A percentile compares a stretch with the other conserved stretches of the same genome.
Conservation (phyloP, 2,329 filamentous ascomycete genomes). For the Sclerotiophoma versabilis region DNA sequence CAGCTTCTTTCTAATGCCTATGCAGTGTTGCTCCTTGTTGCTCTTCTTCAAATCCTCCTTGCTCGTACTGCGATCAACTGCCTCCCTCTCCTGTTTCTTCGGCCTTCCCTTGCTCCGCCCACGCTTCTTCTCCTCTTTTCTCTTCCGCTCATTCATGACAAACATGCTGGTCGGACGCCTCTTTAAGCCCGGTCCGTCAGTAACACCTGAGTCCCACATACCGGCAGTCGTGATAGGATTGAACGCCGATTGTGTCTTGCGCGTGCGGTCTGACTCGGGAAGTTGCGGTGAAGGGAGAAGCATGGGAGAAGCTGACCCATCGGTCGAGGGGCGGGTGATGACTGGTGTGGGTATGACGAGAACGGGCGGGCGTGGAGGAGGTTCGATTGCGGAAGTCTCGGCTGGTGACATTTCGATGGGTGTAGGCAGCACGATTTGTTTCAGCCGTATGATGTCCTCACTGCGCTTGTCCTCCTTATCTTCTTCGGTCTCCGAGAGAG, state of each 20-base stretch:
- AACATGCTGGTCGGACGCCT: slow-evolving; percentile 44
- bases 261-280: slow-evolving; percentile 25
- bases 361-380: neutral
- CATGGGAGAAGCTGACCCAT: slow-evolving; percentile 14
- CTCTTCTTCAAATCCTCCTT: slow-evolving; percentile 10
- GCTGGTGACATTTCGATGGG: slow-evolving; percentile 18
- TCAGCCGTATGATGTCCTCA: slow-evolving; percentile 41
- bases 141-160: slow-evolving; percentile 42
- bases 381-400: neutral
- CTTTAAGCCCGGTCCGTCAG: slow-evolving; percentile 37
- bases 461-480: slow-evolving; percentile 43
- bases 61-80: slow-evolving; percentile 7
- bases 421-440: slow-evolving; percentile 35
- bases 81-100: slow-evolving; percentile 26
- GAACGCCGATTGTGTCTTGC: slow-evolving; percentile 42
- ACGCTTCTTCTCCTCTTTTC: slow-evolving; percentile 38
- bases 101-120: slow-evolving; percentile 36
- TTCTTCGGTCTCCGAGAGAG: slow-evolving; percentile 41
- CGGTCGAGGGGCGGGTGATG: slow-evolving; percentile 22
- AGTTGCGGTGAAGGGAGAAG: slow-evolving; percentile 25
- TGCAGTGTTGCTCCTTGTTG: slow-evolving; percentile 2
- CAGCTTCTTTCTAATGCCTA: slow-evolving; percentile 3
- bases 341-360: slow-evolving; percentile 23
- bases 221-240: slow-evolving; percentile 45
- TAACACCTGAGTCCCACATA: slow-evolving; percentile 47